Evolutionary conservation across 305 asterid species (phyloP), one percentile per base, ranked within the genome.

Genomic region (Fraxinus dipetala): DNA sequence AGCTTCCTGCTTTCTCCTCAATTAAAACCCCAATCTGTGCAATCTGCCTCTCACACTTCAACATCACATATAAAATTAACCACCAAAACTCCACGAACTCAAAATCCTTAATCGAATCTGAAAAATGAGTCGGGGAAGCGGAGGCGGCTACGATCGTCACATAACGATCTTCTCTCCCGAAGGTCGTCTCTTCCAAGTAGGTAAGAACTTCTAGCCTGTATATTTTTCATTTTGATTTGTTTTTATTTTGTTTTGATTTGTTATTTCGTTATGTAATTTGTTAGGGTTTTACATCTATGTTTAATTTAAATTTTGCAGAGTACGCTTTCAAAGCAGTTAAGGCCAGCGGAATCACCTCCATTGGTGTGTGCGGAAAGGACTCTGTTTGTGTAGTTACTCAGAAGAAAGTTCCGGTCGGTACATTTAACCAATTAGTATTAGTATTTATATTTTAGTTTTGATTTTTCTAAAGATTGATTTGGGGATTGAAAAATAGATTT

Each of bases 131-230:
- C 91, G 98, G 63, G 99, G 99, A 85, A 96, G 99, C 38, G 99
- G 99, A 85, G 99, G 98, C 75, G 99, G 99, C 36, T 96, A 96
- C 90, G 99, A 96, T 90, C 99, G 98, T n/a, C 99, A 96, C 91
- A 96, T 96, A 74, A 96, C 99, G 88, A 96, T 96, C 91, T 96
- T 96, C 96, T 94, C 99, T n/a, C 99, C 99, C 0, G 99, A 96
- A 87, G 99, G 99, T 87, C 99, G 99, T 75, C 97, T 96, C 36
- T 94, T 89, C 83, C 99, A 96, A 96, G 99, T 96, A 36, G 99
- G 99, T 96, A 85, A 87, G 98, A 26, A 5, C 16, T 13, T 30
- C 6, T 10, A 11, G 38, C 36, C 36, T 10, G 1, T 22, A 22
- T 22, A 3, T 28, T 26, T 22, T 69, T 30, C 5, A 6, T 69